Percentiles rank a stretch among this genome's conserved stretches.
Evolutionary conservation across 2,329 filamentous ascomycete genomes (phyloP).

Genomic region (Acephala macrosclerotiorum): DNA sequence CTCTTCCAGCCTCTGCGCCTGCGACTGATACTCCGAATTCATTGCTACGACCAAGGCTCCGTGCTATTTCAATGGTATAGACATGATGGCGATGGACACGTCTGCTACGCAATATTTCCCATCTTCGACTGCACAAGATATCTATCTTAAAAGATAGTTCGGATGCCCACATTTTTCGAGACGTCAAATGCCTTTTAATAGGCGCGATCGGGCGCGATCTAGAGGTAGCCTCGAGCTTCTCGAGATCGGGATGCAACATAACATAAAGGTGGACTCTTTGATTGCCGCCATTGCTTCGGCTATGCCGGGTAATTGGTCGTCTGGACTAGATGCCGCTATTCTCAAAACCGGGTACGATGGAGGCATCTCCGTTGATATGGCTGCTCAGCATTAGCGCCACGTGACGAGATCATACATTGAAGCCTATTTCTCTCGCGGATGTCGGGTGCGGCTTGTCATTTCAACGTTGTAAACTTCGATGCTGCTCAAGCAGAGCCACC

Average conservation of each 20-base stretch:
- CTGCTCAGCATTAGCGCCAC: background rate
- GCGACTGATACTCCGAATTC: conserved; percentile 27
- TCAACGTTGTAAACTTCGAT: background rate
- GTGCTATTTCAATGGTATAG: background rate
- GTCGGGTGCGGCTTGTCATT: background rate
- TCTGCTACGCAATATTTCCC: background rate
- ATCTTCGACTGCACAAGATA: background rate
- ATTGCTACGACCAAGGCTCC: conserved; percentile 5
- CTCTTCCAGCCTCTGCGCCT: conserved; percentile 31
- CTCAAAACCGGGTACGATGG: background rate
- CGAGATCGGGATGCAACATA: conserved; percentile 1
- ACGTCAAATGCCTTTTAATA: conserved; percentile 1
- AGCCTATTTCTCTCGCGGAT: background rate
- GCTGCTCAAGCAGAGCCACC: too few species aligned
- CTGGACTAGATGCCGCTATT: background rate
- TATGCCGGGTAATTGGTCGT: background rate
- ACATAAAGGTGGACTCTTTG: background rate
- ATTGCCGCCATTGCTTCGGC: background rate
- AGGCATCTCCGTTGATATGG: background rate
- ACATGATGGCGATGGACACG: background rate
- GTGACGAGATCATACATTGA: background rate
- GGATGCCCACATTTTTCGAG: background rate
- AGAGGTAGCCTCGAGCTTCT: background rate
- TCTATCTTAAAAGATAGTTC: background rate
- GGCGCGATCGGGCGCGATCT: conserved; percentile 11